A percentile compares a stretch with the other conserved stretches of the same genome.
phyloP scores from a whole-genome alignment of 106 monocot genomes.

The Dendrobium nobile region DNA sequence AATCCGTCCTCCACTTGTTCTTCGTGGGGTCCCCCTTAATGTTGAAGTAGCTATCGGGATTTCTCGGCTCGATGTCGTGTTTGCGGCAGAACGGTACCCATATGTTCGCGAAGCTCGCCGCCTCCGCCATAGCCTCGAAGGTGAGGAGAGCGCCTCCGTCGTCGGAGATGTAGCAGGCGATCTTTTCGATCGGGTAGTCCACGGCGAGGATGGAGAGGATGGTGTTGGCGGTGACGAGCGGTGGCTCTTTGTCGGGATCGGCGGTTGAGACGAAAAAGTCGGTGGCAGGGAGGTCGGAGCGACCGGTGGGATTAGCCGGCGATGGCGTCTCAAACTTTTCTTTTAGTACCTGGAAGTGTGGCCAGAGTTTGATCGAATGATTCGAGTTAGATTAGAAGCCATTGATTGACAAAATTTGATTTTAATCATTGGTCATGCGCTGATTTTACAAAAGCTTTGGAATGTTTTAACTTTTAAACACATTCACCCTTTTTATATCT shows the following conservation, averaged over 20 bases:
- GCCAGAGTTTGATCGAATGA: background rate
- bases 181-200: conserved; percentile 63
- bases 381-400: background rate
- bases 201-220: conserved; percentile 59
- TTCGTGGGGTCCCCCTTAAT: conserved; percentile 61
- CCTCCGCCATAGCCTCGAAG: conserved; percentile 41
- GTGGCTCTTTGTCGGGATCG: conserved; percentile 53
- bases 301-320: conserved; percentile 23
- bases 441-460: no score
- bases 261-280: conserved; percentile 25
- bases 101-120: conserved; percentile 48
- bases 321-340: conserved; percentile 32
- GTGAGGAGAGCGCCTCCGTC: conserved; percentile 26
- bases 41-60: conserved; percentile 53
- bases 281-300: conserved; percentile 13
- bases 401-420: no score
- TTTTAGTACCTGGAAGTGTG: conserved; percentile 5
- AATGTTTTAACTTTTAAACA: no score
- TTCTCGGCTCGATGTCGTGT: conserved; percentile 60
- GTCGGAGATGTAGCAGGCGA: conserved; percentile 40
- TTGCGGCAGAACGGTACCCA: conserved; percentile 76
- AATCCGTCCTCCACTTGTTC: conserved; percentile 62
- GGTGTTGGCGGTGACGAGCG: conserved; percentile 65
- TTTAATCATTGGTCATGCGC: no score
- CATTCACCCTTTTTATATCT: no score